phyloP scores from a whole-genome alignment of 176 grass and related monocot species.

The Oryza coarctata region DNA sequence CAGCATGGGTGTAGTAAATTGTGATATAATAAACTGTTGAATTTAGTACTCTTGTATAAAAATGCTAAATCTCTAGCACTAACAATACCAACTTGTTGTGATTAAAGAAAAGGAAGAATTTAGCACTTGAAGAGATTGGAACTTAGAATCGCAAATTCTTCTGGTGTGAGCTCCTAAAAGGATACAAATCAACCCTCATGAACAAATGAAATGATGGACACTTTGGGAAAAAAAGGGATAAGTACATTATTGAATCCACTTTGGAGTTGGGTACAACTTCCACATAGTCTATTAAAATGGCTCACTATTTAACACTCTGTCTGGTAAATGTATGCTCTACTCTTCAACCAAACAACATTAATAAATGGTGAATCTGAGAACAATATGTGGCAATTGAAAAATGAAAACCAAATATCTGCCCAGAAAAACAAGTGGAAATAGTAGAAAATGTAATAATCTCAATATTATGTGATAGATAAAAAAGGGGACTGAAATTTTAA shows the following conservation, averaged over 20 bases:
- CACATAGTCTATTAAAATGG: neutral
- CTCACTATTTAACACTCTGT: neutral
- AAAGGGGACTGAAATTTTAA: neutral
- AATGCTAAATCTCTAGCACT: neutral
- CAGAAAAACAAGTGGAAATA: neutral
- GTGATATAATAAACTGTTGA: neutral
- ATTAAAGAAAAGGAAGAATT: conserved; percentile 16
- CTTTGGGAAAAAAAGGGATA: neutral
- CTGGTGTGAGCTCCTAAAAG: neutral
- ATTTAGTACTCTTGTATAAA: neutral
- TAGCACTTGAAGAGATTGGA: neutral
- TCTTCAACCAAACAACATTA: neutral
- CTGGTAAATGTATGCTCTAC: neutral
- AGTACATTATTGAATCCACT: neutral
- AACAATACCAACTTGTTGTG: neutral
- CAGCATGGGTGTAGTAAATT: neutral
- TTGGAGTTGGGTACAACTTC: neutral
- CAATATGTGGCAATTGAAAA: neutral
- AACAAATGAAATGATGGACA: neutral
- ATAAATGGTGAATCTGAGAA: neutral
- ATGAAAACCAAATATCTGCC: neutral
- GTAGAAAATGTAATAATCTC: neutral
- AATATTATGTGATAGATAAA: neutral
- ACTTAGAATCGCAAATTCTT: neutral
- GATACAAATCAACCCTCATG: neutral